Conservation (phyloP, 2,329 filamentous ascomycete species). For the Monosporascus sp. region DNA sequence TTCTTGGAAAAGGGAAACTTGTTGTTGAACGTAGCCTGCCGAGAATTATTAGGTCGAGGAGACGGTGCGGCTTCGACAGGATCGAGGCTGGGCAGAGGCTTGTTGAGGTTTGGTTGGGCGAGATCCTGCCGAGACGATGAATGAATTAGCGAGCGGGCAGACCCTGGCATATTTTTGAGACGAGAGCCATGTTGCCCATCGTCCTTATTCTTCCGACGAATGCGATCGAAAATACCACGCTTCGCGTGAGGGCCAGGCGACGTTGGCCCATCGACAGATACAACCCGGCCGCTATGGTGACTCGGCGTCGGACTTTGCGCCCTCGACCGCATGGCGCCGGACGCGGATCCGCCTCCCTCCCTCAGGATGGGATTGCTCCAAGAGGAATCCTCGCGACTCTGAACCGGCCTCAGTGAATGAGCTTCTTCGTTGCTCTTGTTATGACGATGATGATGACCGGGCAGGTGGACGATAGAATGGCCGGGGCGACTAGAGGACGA, state of each 20-base stretch:
- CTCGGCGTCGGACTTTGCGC: conserved; percentile 81
- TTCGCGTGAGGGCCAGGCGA: conserved; percentile 53
- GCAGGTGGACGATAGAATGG: conserved; percentile 58
- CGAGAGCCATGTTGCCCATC: conserved; percentile 35
- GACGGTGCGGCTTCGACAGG: conserved; percentile 11
- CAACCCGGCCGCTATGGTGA: conserved; percentile 47
- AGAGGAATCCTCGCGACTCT: conserved; percentile 69
- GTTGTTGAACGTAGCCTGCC: conserved; percentile 55
- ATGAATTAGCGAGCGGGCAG: conserved; percentile 46
- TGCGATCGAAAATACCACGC: conserved; percentile 43
- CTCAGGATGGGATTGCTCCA: conserved; percentile 43
- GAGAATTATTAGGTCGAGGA: conserved; percentile 22
- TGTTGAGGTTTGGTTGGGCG: conserved; percentile 32
- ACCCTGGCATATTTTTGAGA: conserved; percentile 45
- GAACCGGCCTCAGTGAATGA: conserved; percentile 62
- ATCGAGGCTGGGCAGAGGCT: conserved; percentile 24
- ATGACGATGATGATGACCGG: conserved; percentile 58
- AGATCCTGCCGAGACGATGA: conserved; percentile 46
- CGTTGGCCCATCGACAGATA: conserved; percentile 47
- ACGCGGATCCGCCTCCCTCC: conserved; percentile 44
- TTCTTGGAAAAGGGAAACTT: conserved; percentile 59
- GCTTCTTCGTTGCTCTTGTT: conserved; percentile 65
- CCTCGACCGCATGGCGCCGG: conserved; percentile 45
- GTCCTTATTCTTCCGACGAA: conserved; percentile 52
- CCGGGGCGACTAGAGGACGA: conserved; percentile 57